phyloP scores from a whole-genome alignment of 2,329 filamentous ascomycete species.

The Fusarium annulatum region DNA sequence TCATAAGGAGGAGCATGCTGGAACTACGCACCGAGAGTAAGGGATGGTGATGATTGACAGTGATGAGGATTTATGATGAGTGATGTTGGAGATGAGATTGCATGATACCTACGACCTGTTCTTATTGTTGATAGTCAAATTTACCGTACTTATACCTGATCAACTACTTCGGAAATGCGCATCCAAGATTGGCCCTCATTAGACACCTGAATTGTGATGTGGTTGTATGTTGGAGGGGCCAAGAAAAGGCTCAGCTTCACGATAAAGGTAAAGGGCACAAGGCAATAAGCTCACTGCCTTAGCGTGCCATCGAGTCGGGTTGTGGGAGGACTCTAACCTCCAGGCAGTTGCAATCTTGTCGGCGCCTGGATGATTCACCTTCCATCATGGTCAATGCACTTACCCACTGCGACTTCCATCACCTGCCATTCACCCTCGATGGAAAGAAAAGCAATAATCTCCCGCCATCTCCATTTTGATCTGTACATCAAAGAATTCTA shows the following conservation, averaged over 20 bases:
- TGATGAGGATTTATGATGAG: neutral
- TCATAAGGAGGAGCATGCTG: conserved; percentile 32
- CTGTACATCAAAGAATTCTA: neutral
- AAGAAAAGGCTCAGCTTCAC: fast-evolving
- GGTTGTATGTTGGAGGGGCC: neutral
- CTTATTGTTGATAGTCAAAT: neutral
- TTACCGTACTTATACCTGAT: neutral
- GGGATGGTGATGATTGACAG: neutral
- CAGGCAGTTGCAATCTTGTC: neutral
- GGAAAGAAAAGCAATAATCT: neutral
- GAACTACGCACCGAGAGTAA: conserved; percentile 24
- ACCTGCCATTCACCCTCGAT: too few relatives aligned
- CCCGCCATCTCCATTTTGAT: neutral
- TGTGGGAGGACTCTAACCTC: too few relatives aligned
- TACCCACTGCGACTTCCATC: neutral
- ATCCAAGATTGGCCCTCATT: too few relatives aligned
- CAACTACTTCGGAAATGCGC: neutral
- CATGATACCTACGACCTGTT: neutral
- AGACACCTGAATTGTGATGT: neutral
- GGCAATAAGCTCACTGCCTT: neutral
- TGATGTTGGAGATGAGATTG: neutral
- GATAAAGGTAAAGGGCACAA: neutral
- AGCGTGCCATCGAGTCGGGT: neutral
- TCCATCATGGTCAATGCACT: neutral
- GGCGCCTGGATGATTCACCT: neutral